Evolutionary conservation across 768 basidiomycete species (phyloP), one percentile per base, ranked within the genome.

Genomic region (Chalciporus pseudorubinellus): DNA sequence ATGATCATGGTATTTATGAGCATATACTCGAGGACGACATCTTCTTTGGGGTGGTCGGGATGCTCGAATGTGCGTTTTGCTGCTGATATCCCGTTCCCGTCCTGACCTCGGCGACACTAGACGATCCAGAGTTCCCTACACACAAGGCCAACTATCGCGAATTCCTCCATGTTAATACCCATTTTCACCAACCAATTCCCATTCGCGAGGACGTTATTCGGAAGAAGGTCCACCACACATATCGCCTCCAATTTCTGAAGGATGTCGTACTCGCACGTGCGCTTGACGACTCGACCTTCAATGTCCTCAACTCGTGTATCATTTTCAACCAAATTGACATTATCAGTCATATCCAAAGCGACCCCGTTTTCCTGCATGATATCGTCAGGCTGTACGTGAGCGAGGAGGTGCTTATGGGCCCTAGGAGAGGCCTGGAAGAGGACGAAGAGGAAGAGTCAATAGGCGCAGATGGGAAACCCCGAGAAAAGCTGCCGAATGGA

Each of bases 281-380:
- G 1, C 81, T 98, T 44, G 97, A 99, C 62, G 97, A 99, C 69
- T 88, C 91, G 2, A 98, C 95, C 0, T 95, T 98, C 79, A 93
- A 92, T 63, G 92, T 97, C 61, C 82, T 98, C 64, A 98, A 94
- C 71, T 94, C 92, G 2, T 91, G 91, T 71, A 93, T 99, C 68
- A 92, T 98, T 65, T 98, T 95, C 80, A 97, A 98, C 72, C 95
- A 99, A 68, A 93, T 95, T 61, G 97, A 99, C 70, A 98, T 99
- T 63, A 94, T 99, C 63, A 83, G 78, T 44, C 85, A 95, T 63
- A 81, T 98, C 29, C 89, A 93, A 65, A 80, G 77, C 51, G 90
- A 97, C 60, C 79, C 78, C 2, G 65, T 70, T 11, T 89, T 98
- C 66, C 74, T 98, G 31, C 76, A 78, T 29, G 87, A 93, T 43